Evolutionary conservation across 306 rosid genomes (phyloP).

Genomic region (Astragalus membranaceus): DNA sequence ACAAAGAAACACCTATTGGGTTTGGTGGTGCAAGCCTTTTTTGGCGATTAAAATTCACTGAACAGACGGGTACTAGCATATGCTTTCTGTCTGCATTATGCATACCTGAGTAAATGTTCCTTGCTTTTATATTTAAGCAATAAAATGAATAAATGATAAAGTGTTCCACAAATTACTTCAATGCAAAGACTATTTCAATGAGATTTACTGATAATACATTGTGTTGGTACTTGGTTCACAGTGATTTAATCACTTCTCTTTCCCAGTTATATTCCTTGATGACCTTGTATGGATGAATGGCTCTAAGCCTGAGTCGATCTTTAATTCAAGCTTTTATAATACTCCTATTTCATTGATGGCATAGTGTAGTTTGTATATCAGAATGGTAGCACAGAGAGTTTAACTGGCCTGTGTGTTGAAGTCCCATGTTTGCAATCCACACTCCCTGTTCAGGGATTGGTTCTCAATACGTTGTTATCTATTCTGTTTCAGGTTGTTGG

Average conservation of each 20-base stretch:
- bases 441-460: background rate
- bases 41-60: background rate
- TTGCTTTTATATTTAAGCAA: background rate
- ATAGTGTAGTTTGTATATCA: background rate
- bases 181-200: background rate
- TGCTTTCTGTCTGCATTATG: background rate
- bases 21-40: background rate
- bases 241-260: background rate
- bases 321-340: background rate
- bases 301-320: background rate
- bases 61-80: background rate
- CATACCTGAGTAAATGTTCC: background rate
- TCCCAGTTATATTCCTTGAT: background rate
- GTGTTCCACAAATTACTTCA: background rate
- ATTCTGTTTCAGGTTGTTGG: conserved; percentile 70
- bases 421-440: conserved; percentile 1
- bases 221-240: conserved; percentile 6
- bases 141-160: background rate
- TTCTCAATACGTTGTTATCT: conserved; percentile 5
- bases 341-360: background rate
- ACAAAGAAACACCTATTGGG: background rate
- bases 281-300: background rate
- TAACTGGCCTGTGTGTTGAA: background rate
- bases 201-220: background rate
- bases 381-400: background rate